Base-by-base conservation (phyloP, 805 yeast species). In the Pichia nakasei region DNA sequence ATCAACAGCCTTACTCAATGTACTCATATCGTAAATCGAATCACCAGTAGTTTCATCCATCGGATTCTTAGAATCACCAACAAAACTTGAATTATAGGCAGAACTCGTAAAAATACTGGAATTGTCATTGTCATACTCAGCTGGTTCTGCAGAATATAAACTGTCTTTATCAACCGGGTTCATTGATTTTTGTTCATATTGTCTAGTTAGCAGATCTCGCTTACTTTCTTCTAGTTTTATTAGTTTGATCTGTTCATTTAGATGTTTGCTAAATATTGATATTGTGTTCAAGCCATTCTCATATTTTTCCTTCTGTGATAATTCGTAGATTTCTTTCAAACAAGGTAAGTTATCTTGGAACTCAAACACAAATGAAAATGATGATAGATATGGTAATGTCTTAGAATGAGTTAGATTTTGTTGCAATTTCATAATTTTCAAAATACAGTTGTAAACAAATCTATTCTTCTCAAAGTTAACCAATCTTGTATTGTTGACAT, bases 401-500 rank as follows among this genome's bases (percentile, higher is more conserved):
- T 37, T 36, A 5, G 38, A 38, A 21, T 57, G 58, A 6, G 60
- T 55, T 45, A 17, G 62, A 65, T 18, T 64, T 63, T 29, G n/a
- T 24, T 65, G 60, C 62, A 76, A 57, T 44, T 70, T 76, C 37
- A 69, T 50, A 17, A 80, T 68, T 48, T 78, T 78, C 20, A 76
- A 65, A 31, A 82, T 66, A 47, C 82, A 67, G 54, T 81, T 78
- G 61, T 75, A 77, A 5, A 76, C 75, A 60, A 78, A 82, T 42
- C 91, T 70, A 48, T 82, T 73, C 64, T 91, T 91, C 61, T 87
- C 95, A 62, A 89, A 91, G 57, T 91, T 89, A 53, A 89, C 77
- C 48, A 82, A 65, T 29, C 72, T 68, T 2, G 82, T 71, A 54
- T 80, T 76, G 47, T 73, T 79, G 34, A 77, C 71, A 41, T 82